A percentile compares a stretch with the other conserved stretches of the same genome.
Conservation (phyloP, 257 asterid species). For the Ocimum tenuiflorum region DNA sequence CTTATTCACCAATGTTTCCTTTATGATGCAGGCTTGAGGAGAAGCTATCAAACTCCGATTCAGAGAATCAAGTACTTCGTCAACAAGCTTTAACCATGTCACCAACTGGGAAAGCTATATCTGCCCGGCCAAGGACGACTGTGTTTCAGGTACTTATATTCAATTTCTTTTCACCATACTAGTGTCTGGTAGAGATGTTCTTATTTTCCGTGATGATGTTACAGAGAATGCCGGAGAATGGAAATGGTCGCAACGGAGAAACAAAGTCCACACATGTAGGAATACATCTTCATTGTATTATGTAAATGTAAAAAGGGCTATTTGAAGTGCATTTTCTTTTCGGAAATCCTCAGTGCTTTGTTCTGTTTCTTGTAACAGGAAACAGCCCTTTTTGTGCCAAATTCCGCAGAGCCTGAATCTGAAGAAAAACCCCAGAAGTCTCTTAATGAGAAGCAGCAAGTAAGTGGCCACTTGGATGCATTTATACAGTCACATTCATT, state of each 20-base stretch:
- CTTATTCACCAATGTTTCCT: slow-evolving; percentile 11
- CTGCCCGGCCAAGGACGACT: slow-evolving; percentile 72
- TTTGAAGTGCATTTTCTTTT: not conserved
- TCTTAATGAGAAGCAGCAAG: slow-evolving; percentile 92
- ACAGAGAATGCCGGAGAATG: slow-evolving; percentile 85
- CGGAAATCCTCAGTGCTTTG: not conserved
- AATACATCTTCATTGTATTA: not conserved
- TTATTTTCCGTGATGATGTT: slow-evolving; percentile 24
- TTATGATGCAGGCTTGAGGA: slow-evolving; percentile 76
- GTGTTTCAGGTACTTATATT: slow-evolving; percentile 55
- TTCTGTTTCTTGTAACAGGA: slow-evolving; percentile 45
- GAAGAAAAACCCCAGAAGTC: slow-evolving; percentile 92
- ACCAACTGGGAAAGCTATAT: slow-evolving; percentile 72
- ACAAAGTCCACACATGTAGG: slow-evolving; percentile 42
- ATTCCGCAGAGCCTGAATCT: slow-evolving; percentile 67
- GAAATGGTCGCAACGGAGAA: slow-evolving; percentile 63
- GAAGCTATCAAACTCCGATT: slow-evolving; percentile 80
- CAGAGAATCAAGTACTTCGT: slow-evolving; percentile 98
- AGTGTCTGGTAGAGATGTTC: slow-evolving; percentile 16
- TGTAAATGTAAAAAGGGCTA: not conserved
- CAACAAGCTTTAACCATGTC: slow-evolving; percentile 96
- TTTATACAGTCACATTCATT: not conserved
- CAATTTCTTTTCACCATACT: slow-evolving; percentile 10
- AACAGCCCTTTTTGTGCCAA: slow-evolving; percentile 39
- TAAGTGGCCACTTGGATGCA: slow-evolving; percentile 24